phyloP scores from a whole-genome alignment of 2,329 filamentous ascomycete species.

The Fusarium zealandicum region DNA sequence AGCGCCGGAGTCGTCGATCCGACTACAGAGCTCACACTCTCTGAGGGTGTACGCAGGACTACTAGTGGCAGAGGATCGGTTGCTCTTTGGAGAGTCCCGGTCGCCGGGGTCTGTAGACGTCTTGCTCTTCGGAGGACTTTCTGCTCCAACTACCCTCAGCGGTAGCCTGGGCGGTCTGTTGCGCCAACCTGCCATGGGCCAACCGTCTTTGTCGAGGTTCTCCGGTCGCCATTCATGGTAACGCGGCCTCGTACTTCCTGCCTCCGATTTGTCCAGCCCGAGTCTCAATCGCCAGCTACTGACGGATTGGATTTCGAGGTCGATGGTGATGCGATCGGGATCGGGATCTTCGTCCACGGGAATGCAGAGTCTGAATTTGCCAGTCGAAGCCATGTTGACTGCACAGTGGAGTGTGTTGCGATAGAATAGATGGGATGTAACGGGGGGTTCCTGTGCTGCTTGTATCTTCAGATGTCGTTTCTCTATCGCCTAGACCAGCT shows the following conservation, averaged over 20 bases:
- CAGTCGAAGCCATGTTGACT: constrained; percentile 3
- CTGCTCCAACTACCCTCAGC: neutral
- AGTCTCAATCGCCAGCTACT: constrained; percentile 12
- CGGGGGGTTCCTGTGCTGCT: neutral
- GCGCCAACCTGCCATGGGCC: too few relatives aligned
- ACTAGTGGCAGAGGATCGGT: neutral
- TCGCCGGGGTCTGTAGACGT: neutral
- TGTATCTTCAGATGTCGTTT: neutral
- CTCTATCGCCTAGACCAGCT: constrained; percentile 3
- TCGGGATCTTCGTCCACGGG: neutral
- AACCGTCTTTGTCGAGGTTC: too few relatives aligned
- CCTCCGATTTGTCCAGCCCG: neutral
- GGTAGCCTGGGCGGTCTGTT: too few relatives aligned
- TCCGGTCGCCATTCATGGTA: too few relatives aligned
- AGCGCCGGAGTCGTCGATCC: neutral
- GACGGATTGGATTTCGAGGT: constrained; percentile 14
- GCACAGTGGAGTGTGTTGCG: neutral
- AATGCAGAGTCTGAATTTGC: constrained; percentile 10
- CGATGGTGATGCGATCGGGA: neutral
- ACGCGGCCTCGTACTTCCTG: neutral
- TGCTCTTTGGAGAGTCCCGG: neutral
- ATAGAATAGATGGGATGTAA: neutral
- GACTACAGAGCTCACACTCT: neutral
- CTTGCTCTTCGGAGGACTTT: neutral
- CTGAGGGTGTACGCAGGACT: neutral